Percentiles rank a stretch among this genome's conserved stretches.
phyloP scores from a whole-genome alignment of 75 land plant genomes.

The Sequoiadendron giganteum region DNA sequence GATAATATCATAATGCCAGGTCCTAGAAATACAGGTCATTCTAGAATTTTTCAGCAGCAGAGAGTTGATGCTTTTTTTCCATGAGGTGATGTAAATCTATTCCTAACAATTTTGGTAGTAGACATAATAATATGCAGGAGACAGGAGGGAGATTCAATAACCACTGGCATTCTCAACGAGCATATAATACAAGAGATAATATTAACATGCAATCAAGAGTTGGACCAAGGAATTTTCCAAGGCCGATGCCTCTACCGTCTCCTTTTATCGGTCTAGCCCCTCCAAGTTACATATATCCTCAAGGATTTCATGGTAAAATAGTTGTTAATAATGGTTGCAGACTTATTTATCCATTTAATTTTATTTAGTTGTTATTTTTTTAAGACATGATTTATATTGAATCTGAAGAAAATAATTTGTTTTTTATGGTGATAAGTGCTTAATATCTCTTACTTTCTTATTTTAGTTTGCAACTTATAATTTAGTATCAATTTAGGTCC shows the following conservation, averaged over 20 bases:
- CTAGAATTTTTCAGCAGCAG: conserved; percentile 11
- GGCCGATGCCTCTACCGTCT: conserved; percentile 36
- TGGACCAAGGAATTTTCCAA: conserved; percentile 64
- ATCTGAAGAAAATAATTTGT: too few species aligned
- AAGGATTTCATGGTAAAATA: conserved; percentile 54
- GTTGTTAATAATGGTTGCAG: not conserved
- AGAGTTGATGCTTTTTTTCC: conserved; percentile 9
- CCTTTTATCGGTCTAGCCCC: conserved; percentile 52
- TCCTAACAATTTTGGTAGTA: conserved; percentile 12
- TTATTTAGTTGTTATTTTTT: not conserved
- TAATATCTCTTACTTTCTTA: not conserved
- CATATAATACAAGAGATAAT: conserved; percentile 38
- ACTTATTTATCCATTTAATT: not conserved
- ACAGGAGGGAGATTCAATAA: conserved; percentile 10
- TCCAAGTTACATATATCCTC: conserved; percentile 41
- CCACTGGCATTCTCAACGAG: conserved; percentile 58
- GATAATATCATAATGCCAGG: not conserved
- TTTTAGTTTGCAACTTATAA: not conserved
- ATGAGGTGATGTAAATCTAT: conserved; percentile 9
- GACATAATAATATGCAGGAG: conserved; percentile 10
- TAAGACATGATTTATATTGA: too few species aligned
- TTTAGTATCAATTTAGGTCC: conserved; percentile 39
- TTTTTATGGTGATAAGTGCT: too few species aligned
- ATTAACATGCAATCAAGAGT: conserved; percentile 45
- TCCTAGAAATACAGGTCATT: conserved; percentile 9